These are phyloP conservation scores for Diaporthe citri DNA, from an alignment of 2,329 filamentous ascomycete species.

Conservation along the genomic window DNA sequence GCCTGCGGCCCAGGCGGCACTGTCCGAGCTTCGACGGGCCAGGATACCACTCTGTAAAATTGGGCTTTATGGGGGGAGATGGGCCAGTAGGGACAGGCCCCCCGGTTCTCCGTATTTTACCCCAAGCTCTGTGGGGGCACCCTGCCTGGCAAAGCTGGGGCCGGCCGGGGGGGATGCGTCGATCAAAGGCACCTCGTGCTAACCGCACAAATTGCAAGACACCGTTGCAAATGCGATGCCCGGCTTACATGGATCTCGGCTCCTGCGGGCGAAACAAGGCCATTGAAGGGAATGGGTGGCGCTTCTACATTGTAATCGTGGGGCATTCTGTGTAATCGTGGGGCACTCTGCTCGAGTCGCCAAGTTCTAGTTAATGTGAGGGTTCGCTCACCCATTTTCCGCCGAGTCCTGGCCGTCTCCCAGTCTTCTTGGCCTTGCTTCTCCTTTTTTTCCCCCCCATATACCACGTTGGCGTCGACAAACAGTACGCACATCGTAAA, in stretches of 20 bases:
- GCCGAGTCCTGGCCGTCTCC: neutral
- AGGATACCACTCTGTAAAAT: slow-evolving; percentile 12
- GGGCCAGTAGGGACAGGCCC: neutral
- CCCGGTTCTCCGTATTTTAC: slow-evolving; percentile 29
- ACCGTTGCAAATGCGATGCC: neutral
- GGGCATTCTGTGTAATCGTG: neutral
- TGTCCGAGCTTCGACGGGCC: neutral
- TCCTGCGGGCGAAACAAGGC: neutral
- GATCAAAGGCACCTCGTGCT: neutral
- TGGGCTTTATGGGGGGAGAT: neutral
- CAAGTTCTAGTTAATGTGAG: neutral
- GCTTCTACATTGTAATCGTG: neutral
- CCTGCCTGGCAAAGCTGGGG: slow-evolving; percentile 9
- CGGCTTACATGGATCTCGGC: neutral
- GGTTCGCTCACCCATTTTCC: neutral
- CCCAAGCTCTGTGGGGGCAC: slow-evolving; percentile 8
- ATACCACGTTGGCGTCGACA: neutral
- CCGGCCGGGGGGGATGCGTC: neutral
- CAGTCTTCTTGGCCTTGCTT: neutral
- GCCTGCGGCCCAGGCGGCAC: neutral
- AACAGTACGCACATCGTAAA: neutral
- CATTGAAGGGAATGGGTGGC: neutral
- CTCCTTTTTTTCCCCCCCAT: neutral
- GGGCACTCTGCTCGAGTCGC: neutral
- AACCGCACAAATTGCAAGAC: slow-evolving; percentile 19